Evolutionary conservation across 441 rosid genomes (phyloP).

Genomic region (Geranium incanum): DNA sequence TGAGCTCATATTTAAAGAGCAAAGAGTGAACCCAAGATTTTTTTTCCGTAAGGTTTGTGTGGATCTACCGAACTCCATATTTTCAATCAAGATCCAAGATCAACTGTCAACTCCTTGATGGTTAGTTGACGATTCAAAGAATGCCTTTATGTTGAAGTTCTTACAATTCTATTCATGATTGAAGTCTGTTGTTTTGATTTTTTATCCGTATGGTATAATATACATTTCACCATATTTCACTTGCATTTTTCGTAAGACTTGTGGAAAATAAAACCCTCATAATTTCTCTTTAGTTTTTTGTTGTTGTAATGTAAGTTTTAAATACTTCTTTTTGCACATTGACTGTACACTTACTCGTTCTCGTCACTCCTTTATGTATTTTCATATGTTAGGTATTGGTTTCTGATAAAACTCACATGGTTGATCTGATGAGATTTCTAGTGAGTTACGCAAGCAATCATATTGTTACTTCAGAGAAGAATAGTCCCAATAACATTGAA

Average conservation of each 20-base stretch:
- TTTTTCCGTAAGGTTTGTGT: no score
- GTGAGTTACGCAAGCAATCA: slow-evolving; percentile 54
- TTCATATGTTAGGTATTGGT: slow-evolving; percentile 32
- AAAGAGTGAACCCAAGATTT: no score
- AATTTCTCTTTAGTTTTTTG: background rate
- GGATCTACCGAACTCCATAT: no score
- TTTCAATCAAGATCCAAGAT: no score
- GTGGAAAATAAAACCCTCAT: background rate
- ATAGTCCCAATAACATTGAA: slow-evolving; percentile 27
- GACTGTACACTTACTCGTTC: background rate
- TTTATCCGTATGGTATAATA: background rate
- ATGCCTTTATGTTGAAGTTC: background rate
- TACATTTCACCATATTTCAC: background rate
- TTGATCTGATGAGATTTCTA: slow-evolving; percentile 71
- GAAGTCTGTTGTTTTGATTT: background rate
- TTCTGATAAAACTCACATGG: slow-evolving; percentile 39
- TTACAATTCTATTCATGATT: background rate
- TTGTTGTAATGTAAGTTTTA: background rate
- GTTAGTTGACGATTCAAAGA: background rate
- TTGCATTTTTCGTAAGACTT: background rate
- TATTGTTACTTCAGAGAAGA: slow-evolving; percentile 26
- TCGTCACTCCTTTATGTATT: background rate
- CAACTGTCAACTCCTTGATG: background rate
- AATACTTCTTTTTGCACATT: background rate
- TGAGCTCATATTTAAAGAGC: no score